Evolutionary conservation across 148 eudicot species (phyloP).

Genomic region (Dysphania ambrosioides): DNA sequence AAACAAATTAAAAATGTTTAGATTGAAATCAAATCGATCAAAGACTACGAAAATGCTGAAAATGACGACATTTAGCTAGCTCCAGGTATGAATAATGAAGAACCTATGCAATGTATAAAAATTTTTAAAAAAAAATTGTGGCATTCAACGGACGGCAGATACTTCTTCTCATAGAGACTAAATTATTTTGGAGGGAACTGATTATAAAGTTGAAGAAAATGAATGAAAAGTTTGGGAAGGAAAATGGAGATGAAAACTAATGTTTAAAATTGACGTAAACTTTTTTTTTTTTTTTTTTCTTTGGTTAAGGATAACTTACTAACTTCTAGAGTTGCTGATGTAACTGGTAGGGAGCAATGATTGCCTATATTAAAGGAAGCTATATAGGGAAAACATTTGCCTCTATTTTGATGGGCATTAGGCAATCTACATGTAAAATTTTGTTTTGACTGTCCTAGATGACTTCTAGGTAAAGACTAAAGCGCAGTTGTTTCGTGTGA

Average conservation of each 20-base stretch:
- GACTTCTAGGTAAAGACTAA: too few species aligned
- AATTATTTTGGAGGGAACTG: not conserved
- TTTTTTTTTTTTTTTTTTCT: conserved; percentile 4
- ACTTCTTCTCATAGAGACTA: too few species aligned
- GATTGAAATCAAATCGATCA: conserved; percentile 18
- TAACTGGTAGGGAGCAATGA: conserved; percentile 54
- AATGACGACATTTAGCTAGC: not conserved
- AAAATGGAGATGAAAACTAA: not conserved
- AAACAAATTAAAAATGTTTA: not conserved
- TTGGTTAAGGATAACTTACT: conserved; percentile 37
- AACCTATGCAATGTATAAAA: not conserved
- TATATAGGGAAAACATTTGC: conserved; percentile 17
- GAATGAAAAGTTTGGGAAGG: not conserved
- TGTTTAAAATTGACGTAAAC: not conserved
- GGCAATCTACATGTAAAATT: too few species aligned
- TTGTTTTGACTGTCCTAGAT: too few species aligned
- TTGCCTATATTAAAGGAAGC: conserved; percentile 46
- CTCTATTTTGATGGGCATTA: not conserved
- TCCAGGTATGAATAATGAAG: not conserved
- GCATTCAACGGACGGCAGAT: not conserved
- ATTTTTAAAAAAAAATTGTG: not conserved
- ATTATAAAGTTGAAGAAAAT: not conserved
- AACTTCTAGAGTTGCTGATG: conserved; percentile 43
- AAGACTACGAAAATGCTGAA: not conserved
- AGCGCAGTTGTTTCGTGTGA: too few species aligned